These are phyloP conservation scores for Cucurbita ficifolia DNA, from an alignment of 306 rosid species.

Conservation along the genomic window DNA sequence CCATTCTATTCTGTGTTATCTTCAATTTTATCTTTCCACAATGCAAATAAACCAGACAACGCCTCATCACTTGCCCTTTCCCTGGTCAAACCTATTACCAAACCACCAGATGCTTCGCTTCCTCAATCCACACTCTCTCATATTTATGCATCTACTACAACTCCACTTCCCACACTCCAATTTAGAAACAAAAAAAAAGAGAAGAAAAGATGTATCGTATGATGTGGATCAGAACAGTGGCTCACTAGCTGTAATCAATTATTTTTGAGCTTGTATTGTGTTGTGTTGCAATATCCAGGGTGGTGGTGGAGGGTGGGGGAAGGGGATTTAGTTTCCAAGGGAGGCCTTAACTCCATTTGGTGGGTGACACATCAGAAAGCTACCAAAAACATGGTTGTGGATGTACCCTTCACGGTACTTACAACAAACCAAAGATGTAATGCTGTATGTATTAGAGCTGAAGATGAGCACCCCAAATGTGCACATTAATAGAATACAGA, in stretches of 20 bases:
- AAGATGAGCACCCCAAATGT: too few relatives aligned
- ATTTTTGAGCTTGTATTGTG: too few relatives aligned
- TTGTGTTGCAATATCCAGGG: too few relatives aligned
- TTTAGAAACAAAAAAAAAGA: neutral
- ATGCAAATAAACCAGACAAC: neutral
- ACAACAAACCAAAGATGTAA: neutral
- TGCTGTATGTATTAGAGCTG: too few relatives aligned
- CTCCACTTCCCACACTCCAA: neutral
- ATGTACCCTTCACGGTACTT: constrained; percentile 19
- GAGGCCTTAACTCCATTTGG: constrained; percentile 48
- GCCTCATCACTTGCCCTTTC: neutral
- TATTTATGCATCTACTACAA: neutral
- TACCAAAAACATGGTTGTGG: neutral
- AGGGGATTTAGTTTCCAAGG: constrained; percentile 6
- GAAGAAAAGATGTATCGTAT: too few relatives aligned
- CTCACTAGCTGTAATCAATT: neutral
- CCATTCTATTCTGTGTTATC: neutral
- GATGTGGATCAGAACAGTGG: too few relatives aligned
- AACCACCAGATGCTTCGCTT: neutral
- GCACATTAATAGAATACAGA: too few relatives aligned
- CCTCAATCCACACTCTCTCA: neutral
- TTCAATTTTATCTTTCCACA: constrained; percentile 1
- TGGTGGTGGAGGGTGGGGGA: neutral
- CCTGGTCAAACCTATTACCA: too few relatives aligned
- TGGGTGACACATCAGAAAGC: constrained; percentile 86